Conservation (phyloP, 1,284 basidiomycete genomes). For the Rhodotorula glutinis region DNA sequence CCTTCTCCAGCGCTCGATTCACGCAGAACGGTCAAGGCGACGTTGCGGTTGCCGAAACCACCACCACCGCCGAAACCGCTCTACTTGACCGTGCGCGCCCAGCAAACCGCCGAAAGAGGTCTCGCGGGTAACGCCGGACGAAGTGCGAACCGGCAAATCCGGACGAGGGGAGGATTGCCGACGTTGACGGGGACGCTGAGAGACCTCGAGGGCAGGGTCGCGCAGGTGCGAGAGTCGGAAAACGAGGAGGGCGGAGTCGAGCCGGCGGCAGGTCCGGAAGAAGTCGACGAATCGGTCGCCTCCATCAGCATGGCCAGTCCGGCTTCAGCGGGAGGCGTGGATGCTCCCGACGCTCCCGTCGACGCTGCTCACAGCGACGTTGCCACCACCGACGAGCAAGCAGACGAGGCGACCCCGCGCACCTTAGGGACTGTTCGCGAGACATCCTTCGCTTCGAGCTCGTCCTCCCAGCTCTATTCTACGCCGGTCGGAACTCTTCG, state of each 20-base stretch:
- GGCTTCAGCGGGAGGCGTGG: too few species aligned
- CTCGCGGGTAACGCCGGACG: not conserved
- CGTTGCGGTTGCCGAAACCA: slow-evolving; percentile 10
- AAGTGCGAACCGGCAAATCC: not conserved
- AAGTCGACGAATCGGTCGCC: too few species aligned
- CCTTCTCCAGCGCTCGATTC: not conserved
- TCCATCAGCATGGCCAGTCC: too few species aligned
- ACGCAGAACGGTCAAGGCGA: not conserved
- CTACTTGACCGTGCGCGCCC: slow-evolving; percentile 8
- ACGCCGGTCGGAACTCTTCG: slow-evolving; percentile 8
- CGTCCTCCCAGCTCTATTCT: not conserved
- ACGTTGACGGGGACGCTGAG: not conserved
- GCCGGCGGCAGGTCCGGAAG: too few species aligned
- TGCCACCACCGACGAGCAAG: too few species aligned
- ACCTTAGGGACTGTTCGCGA: too few species aligned
- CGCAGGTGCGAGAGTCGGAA: not conserved
- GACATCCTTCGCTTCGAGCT: not conserved
- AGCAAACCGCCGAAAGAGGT: not conserved
- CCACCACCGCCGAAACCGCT: slow-evolving; percentile 34
- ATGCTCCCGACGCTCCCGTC: too few species aligned
- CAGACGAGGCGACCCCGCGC: too few species aligned
- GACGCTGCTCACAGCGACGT: too few species aligned
- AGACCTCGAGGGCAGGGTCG: too few species aligned
- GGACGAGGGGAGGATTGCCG: slow-evolving; percentile 10
- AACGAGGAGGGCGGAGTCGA: not conserved